Percentiles rank a stretch among this genome's conserved stretches.
Conservation (phyloP, 1,284 basidiomycete species). For the Melanopsichium pennsylvanicum region DNA sequence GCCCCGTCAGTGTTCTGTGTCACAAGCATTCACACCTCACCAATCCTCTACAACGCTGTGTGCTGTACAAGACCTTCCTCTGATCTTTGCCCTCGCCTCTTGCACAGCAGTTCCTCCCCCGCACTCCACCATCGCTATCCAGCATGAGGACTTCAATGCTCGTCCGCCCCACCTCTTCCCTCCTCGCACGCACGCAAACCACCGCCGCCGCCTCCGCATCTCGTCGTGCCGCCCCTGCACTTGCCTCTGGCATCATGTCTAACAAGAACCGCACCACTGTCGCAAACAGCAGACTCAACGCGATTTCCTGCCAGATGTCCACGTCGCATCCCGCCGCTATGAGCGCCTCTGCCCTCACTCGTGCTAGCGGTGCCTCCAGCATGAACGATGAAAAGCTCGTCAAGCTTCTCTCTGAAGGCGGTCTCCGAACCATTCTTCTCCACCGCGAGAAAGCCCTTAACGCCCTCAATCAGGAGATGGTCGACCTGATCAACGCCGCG, state of each 20-base stretch:
- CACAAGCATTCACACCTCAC: no score
- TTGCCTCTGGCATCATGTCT: slow-evolving; percentile 12
- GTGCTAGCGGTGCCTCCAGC: not conserved
- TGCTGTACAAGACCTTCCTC: no score
- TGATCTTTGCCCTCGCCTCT: slow-evolving; percentile 1
- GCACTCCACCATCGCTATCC: not conserved
- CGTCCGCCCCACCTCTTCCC: slow-evolving; percentile 25
- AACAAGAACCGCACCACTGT: slow-evolving; percentile 13
- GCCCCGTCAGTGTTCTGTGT: no score
- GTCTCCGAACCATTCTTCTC: slow-evolving; percentile 74
- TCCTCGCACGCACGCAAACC: slow-evolving; percentile 17
- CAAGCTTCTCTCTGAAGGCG: slow-evolving; percentile 46
- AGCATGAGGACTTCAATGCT: slow-evolving; percentile 37
- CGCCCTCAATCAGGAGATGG: slow-evolving; percentile 84
- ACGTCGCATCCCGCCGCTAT: slow-evolving; percentile 7
- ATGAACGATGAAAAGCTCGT: slow-evolving; percentile 34
- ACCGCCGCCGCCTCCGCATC: not conserved
- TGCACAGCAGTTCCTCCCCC: not conserved
- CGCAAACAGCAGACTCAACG: slow-evolving; percentile 32
- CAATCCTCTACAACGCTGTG: no score
- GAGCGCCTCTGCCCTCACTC: slow-evolving; percentile 14
- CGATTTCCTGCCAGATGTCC: slow-evolving; percentile 37
- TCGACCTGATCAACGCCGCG: slow-evolving; percentile 75
- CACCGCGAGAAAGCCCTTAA: slow-evolving; percentile 87
- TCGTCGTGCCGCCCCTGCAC: not conserved